Base-by-base conservation (phyloP, 306 rosid genomes). In the Hippophae rhamnoides region DNA sequence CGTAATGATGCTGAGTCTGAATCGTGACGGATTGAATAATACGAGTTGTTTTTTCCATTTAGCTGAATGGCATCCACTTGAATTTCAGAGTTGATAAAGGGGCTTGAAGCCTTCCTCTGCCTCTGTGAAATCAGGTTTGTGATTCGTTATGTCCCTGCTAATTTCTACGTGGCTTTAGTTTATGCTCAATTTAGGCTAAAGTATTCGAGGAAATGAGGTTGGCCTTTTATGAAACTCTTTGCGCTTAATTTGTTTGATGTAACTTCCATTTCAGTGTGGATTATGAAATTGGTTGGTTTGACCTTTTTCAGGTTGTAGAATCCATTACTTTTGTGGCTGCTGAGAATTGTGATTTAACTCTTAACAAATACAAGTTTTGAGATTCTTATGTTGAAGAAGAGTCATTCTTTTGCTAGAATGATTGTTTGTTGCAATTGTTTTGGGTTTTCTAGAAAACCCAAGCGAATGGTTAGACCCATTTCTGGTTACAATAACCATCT, bases 31-130 rank as follows among this genome's bases (percentile, higher is more conserved):
- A 62, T 77, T 69, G 42, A 70, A 72, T 69, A 61, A 75, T 68
- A 69, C 68, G 52, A 77, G 81, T 70, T 76, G 66, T 64, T 80
- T 82, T 57, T 74, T 71, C 67, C 97, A 90, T 69, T 78, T 85
- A 71, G 95, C 94, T 23, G 97, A 90, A 72, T 90, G 97, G 97
- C 97, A 90, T 75, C 97, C 97, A 13, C 74, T 86, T 56, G 72
- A 86, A 84, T 84, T 82, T 66, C 81, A 62, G n/a, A 62, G 79
- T 44, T 69, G 63, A 78, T 54, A 66, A 6, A 31, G 38, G 95
- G 95, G 88, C 83, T 69, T 74, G 72, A 66, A 61, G 83, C 89
- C 90, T 57, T 68, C 31, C 72, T 47, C 68, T 26, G 58, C 55
- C 50, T 47, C 26, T 46, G 48, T 58, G 50, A 76, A 64, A 53